Conservation (phyloP, 371 early-diverging fungal species). For the Mucor saturninus region DNA sequence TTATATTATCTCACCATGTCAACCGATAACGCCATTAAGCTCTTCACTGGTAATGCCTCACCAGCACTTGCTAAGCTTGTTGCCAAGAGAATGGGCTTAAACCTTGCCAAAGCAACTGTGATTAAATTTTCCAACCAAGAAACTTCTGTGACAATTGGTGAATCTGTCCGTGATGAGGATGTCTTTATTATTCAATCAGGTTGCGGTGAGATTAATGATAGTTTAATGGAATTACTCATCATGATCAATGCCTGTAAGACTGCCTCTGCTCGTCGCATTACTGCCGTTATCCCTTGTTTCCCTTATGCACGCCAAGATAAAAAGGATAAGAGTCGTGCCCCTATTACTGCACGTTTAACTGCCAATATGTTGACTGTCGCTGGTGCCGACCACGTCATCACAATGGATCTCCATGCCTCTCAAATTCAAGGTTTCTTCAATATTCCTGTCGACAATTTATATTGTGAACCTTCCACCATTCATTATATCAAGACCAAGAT, state of each 20-base stretch:
- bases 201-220: constrained; percentile 90
- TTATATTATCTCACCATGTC: constrained; percentile 29
- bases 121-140: constrained; percentile 96
- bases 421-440: constrained; percentile 98
- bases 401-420: constrained; percentile 95
- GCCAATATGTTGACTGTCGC: constrained; percentile 95
- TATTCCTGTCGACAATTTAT: constrained; percentile 96
- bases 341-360: constrained; percentile 89
- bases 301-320: constrained; percentile 96
- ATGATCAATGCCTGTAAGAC: constrained; percentile 98
- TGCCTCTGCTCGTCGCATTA: constrained; percentile 89
- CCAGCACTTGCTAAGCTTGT: constrained; percentile 88
- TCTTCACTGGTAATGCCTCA: constrained; percentile 96
- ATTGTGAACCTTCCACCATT: constrained; percentile 88
- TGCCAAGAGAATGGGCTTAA: constrained; percentile 84
- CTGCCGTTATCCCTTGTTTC: constrained; percentile 96
- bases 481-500: constrained; percentile 89
- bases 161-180: constrained; percentile 94
- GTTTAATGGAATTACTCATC: constrained; percentile 93
- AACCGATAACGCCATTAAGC: constrained; percentile 72
- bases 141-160: constrained; percentile 94
- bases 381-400: constrained; percentile 96
- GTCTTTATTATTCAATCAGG: constrained; percentile 89
- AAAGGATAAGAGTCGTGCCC: constrained; percentile 93
- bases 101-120: constrained; percentile 86